Conservation (phyloP, 176 grass and related monocot species). For the Triticum turgidum region DNA sequence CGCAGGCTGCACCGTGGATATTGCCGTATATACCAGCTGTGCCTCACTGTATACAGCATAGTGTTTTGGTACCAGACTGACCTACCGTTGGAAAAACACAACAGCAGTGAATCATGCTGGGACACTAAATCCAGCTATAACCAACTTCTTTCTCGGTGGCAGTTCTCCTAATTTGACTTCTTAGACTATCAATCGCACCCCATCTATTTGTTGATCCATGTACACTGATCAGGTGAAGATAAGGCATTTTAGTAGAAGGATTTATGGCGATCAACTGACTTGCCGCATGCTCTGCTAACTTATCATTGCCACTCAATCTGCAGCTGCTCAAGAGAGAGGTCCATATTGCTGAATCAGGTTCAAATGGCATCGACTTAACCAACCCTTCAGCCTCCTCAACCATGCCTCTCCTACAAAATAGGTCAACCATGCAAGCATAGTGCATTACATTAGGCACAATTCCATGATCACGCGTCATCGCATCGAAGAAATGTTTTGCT, state of each 20-base stretch:
- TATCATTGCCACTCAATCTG: slow-evolving; percentile 41
- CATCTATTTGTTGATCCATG: slow-evolving; percentile 39
- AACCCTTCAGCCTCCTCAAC: slow-evolving; percentile 49
- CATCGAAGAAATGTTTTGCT: slow-evolving; percentile 50
- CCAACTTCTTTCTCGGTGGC: slow-evolving; percentile 31
- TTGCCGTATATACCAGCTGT: neutral
- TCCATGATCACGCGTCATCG: slow-evolving; percentile 47
- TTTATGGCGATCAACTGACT: slow-evolving; percentile 44
- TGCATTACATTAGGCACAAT: slow-evolving; percentile 54
- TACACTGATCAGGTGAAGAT: slow-evolving; percentile 56
- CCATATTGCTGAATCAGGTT: slow-evolving; percentile 68
- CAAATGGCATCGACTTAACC: slow-evolving; percentile 55
- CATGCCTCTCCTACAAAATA: slow-evolving; percentile 53
- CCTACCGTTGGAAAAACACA: neutral
- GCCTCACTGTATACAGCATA: neutral
- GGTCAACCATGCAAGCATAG: slow-evolving; percentile 69
- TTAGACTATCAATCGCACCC: slow-evolving; percentile 43
- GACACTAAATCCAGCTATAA: slow-evolving; percentile 53
- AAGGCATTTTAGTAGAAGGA: slow-evolving; percentile 44
- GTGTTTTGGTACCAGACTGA: neutral
- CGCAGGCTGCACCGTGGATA: neutral
- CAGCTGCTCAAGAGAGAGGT: slow-evolving; percentile 64
- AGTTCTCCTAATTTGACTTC: slow-evolving; percentile 35
- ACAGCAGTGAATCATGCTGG: neutral
- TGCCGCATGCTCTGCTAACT: slow-evolving; percentile 49